These are phyloP conservation scores for Lagenaria siceraria DNA, from an alignment of 306 rosid genomes.

Conservation along the genomic window DNA sequence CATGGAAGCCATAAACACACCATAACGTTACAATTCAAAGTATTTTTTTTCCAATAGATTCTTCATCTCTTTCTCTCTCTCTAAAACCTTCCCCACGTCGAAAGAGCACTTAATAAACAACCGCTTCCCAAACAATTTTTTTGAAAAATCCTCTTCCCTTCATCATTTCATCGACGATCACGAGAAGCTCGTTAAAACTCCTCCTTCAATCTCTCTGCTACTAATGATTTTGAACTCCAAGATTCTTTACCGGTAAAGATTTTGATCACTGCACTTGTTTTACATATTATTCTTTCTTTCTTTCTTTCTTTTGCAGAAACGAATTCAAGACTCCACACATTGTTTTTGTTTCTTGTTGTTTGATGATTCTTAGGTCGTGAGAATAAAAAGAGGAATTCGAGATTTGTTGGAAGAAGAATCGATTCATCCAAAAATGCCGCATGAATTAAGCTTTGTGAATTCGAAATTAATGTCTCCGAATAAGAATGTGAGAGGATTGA, in stretches of 20 bases:
- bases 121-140: not conserved
- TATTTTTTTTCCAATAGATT: not conserved
- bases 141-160: not conserved
- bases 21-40: not conserved
- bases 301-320: not conserved
- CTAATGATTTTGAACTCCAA: not conserved
- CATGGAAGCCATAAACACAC: constrained; percentile 1
- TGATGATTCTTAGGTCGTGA: not conserved
- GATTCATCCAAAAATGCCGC: constrained; percentile 40
- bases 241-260: not conserved
- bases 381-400: not conserved
- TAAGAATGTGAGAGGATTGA: constrained; percentile 60
- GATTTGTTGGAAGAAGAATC: not conserved
- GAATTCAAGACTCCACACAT: not conserved
- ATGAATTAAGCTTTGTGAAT: constrained; percentile 26
- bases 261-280: not conserved
- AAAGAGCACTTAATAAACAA: not conserved
- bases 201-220: not conserved
- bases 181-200: not conserved
- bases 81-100: not conserved
- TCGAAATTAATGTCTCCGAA: constrained; percentile 42
- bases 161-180: not conserved
- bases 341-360: not conserved
- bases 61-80: constrained; percentile 1
- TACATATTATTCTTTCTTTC: too few relatives aligned